Conservation (phyloP, 1,284 basidiomycete genomes). For the Microbotryum silenes-acaulis region DNA sequence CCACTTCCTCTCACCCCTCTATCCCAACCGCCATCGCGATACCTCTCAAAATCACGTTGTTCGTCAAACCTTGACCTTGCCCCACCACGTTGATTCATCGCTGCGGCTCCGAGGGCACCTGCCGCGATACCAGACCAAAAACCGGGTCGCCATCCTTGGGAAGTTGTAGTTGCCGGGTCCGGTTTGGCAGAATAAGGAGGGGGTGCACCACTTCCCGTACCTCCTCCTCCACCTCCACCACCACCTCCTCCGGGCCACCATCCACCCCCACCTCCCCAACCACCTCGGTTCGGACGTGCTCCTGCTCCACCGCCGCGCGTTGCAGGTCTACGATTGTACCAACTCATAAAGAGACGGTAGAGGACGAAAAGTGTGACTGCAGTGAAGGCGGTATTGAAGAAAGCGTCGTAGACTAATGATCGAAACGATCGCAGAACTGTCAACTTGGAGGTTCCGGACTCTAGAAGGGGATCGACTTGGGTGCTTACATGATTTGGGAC, state of each 20-base stretch:
- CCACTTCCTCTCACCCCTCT: conserved; percentile 41
- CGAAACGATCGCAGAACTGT: too few species aligned
- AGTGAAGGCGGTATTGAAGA: conserved; percentile 51
- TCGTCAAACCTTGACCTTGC: conserved; percentile 37
- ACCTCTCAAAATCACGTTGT: conserved; percentile 52
- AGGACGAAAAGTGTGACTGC: conserved; percentile 52
- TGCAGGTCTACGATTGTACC: not conserved
- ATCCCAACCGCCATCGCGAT: conserved; percentile 13
- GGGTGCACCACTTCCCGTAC: conserved; percentile 50
- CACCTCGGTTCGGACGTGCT: conserved; percentile 32
- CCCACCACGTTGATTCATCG: conserved; percentile 25
- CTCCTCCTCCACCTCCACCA: conserved; percentile 34
- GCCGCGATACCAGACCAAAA: conserved; percentile 71
- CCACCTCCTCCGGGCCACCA: conserved; percentile 30
- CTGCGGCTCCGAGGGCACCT: conserved; percentile 47
- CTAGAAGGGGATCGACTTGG: conserved; percentile 11
- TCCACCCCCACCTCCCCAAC: conserved; percentile 48
- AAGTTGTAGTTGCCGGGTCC: conserved; percentile 32
- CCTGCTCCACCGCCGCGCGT: conserved; percentile 30
- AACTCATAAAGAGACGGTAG: conserved; percentile 34
- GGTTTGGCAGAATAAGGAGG: conserved; percentile 64
- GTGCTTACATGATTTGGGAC: conserved; percentile 29
- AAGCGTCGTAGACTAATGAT: conserved; percentile 44
- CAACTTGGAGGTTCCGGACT: too few species aligned
- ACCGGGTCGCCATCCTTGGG: conserved; percentile 52